Evolutionary conservation across 495 filamentous ascomycete species (phyloP), one percentile per base, ranked within the genome.

Genomic region (Talaromyces thailandensis): DNA sequence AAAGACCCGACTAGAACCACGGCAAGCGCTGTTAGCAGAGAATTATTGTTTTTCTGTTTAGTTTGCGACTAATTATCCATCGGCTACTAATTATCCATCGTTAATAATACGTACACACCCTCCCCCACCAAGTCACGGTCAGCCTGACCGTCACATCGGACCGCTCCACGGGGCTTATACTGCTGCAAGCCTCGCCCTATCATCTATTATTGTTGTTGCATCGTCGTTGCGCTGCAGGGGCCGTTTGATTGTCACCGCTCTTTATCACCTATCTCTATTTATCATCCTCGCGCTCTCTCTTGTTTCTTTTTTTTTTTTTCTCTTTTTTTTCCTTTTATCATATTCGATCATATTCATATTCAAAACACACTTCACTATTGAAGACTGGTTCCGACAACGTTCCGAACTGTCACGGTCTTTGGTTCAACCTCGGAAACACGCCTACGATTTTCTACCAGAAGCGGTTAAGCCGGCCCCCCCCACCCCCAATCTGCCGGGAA

Each of bases 231-330:
- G 51, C 51, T 55, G 51, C 51, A 55, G 51, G 51, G 51, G 51
- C 51, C 51, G 51, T 55, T 28, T 55, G 51, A 25, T 55, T 55
- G 51, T 55, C 51, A 55, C 51, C 51, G 51, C 51, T 55, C 51
- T 55, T 55, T 55, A 55, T 55, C 24, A 16, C 11, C 23, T 18
- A 6, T 55, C 7, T 55, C 51, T 25, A 16, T 55, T 28, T 28
- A 28, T 55, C 12, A 14, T 37, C 35, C 35, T 40, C 35, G 35
- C 35, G 35, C 51, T 55, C 12, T 55, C 12, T 28, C 24, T 55
- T 52, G 24, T 25, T 11, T 25, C 11, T 55, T 26, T 55, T 12
- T 24, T 25, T 26, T 24, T 52, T n/a, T n/a, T n/a, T n/a, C n/a
- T n/a, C n/a, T n/a, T n/a, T n/a, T n/a, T n/a, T n/a, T n/a, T n/a